Percentiles rank a stretch among this genome's conserved stretches.
phyloP scores from a whole-genome alignment of 805 yeast genomes.

The Lipomyces kockii region DNA sequence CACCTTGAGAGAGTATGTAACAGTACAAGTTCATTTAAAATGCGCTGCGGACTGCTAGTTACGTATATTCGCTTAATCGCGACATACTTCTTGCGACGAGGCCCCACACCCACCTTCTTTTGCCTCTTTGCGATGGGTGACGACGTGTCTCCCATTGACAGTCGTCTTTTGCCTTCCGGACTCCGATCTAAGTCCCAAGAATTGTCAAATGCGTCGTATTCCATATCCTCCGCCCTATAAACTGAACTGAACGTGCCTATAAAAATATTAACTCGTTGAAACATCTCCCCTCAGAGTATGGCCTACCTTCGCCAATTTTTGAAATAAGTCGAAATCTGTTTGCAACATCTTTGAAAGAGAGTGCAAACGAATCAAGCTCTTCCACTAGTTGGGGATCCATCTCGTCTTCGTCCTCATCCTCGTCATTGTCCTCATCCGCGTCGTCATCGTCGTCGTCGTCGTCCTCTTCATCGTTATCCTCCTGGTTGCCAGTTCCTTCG shows the following conservation, averaged over 20 bases:
- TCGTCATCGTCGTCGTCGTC: conserved; percentile 16
- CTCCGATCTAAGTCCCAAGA: conserved; percentile 41
- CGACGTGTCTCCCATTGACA: background rate
- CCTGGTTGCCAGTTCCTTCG: conserved; percentile 19
- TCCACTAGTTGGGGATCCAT: conserved; percentile 56
- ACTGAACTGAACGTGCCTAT: conserved; percentile 65
- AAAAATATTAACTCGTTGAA: background rate
- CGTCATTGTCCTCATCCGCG: conserved; percentile 3
- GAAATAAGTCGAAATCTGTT: conserved; percentile 57
- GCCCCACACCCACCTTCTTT: conserved; percentile 19
- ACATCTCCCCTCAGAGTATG: too few species aligned
- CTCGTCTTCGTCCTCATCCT: conserved; percentile 17
- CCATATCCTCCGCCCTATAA: conserved; percentile 61
- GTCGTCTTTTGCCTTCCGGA: conserved; percentile 46
- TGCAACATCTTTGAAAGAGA: conserved; percentile 59
- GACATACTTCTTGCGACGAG: conserved; percentile 53
- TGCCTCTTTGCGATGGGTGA: conserved; percentile 5
- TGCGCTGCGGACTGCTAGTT: conserved; percentile 91
- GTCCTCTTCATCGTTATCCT: conserved; percentile 7
- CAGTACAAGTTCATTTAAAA: conserved; percentile 82
- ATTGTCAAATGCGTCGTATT: conserved; percentile 46
- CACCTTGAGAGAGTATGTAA: conserved; percentile 65
- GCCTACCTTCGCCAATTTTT: conserved; percentile 58
- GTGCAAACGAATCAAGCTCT: conserved; percentile 61
- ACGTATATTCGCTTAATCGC: conserved; percentile 94